Percentiles rank a stretch among this genome's conserved stretches.
phyloP scores from a whole-genome alignment of 139 green algal species.

The Nannochloris sp. region DNA sequence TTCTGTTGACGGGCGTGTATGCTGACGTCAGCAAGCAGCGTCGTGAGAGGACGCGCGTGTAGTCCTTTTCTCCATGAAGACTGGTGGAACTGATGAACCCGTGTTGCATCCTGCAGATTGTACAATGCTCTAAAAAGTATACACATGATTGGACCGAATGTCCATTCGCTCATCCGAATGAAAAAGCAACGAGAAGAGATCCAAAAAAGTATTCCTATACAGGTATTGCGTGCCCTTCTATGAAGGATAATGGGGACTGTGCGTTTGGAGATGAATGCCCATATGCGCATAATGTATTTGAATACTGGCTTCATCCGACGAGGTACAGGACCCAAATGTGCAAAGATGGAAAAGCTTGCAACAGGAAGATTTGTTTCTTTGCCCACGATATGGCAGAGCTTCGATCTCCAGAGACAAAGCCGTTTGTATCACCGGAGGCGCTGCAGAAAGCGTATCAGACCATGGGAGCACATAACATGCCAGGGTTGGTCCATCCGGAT shows the following conservation, averaged over 20 bases:
- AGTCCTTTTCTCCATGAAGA: neutral
- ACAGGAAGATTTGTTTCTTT: slow-evolving; percentile 87
- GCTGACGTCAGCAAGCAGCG: neutral
- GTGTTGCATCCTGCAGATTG: slow-evolving; percentile 34
- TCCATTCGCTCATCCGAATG: slow-evolving; percentile 88
- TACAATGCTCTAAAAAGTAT: slow-evolving; percentile 65
- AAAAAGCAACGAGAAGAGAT: slow-evolving; percentile 86
- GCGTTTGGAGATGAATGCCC: slow-evolving; percentile 62
- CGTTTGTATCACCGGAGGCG: slow-evolving; percentile 41
- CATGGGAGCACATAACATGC: neutral
- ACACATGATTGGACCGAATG: slow-evolving; percentile 58
- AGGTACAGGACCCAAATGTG: slow-evolving; percentile 87
- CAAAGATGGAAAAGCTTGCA: slow-evolving; percentile 73
- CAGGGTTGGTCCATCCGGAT: no score
- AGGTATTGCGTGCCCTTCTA: slow-evolving; percentile 87
- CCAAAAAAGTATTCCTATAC: slow-evolving; percentile 73
- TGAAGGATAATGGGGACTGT: slow-evolving; percentile 71
- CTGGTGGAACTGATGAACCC: neutral
- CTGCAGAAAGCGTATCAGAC: slow-evolving; percentile 27
- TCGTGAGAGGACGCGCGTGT: neutral
- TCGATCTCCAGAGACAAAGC: slow-evolving; percentile 43
- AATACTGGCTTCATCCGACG: slow-evolving; percentile 86
- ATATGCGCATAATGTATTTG: slow-evolving; percentile 85
- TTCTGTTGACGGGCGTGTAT: neutral
- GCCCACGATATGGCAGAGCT: slow-evolving; percentile 78